Evolutionary conservation across 2,329 filamentous ascomycete genomes (phyloP).

Genomic region (Talaromyces sp.): DNA sequence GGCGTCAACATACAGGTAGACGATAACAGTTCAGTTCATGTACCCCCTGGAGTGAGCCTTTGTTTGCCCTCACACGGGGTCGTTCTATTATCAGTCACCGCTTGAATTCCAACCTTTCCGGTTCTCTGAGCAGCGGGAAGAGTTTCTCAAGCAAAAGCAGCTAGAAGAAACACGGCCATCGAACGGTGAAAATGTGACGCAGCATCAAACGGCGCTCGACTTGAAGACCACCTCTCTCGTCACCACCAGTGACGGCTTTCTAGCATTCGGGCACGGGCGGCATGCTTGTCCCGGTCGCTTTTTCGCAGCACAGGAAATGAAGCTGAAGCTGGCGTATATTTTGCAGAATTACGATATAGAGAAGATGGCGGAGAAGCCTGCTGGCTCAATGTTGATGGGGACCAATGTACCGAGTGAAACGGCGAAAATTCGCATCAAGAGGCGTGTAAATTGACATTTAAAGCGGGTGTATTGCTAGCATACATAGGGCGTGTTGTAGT

Average conservation of each 20-base stretch:
- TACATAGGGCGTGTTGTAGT: neutral
- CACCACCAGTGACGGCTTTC: slow-evolving; percentile 45
- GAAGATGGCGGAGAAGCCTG: neutral
- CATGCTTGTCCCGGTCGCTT: slow-evolving; percentile 36
- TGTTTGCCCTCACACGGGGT: slow-evolving; percentile 1
- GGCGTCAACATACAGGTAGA: neutral
- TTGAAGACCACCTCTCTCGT: slow-evolving; percentile 33
- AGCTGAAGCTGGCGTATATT: slow-evolving; percentile 21
- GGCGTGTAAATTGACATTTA: neutral
- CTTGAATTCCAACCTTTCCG: neutral
- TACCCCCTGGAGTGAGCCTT: neutral
- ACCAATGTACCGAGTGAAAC: neutral
- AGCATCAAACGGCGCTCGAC: neutral
- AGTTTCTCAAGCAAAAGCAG: neutral
- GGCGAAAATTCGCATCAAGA: neutral
- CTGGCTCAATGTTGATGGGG: neutral
- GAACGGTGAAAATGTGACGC: neutral
- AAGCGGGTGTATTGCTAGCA: neutral
- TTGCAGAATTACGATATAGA: slow-evolving; percentile 23
- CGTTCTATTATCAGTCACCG: neutral
- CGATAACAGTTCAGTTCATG: neutral
- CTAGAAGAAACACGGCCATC: neutral
- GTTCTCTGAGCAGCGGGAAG: neutral
- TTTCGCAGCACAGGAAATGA: slow-evolving; percentile 20
- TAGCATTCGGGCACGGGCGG: slow-evolving; percentile 54